Conservation (phyloP, 2,329 filamentous ascomycete species). For the Curvularia spicifera region DNA sequence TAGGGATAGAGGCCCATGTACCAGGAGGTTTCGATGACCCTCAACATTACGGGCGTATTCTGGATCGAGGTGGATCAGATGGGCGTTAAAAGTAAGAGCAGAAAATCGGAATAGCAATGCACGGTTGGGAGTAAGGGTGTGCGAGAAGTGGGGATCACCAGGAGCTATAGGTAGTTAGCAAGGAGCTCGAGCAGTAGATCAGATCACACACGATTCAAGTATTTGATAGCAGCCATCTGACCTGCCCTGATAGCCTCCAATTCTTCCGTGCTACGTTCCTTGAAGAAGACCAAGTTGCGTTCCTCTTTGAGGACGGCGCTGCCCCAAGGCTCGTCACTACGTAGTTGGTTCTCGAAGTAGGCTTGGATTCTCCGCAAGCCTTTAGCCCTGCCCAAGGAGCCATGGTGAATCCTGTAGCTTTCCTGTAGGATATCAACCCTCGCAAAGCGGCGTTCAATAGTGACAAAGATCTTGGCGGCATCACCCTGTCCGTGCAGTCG, state of each 20-base stretch:
- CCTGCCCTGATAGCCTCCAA: constrained; percentile 39
- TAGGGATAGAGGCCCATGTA: constrained; percentile 85
- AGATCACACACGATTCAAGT: constrained; percentile 44
- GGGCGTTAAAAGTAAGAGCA: constrained; percentile 85
- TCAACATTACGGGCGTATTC: constrained; percentile 73
- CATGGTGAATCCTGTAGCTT: not conserved
- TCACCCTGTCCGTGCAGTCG: constrained; percentile 58
- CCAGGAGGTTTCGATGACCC: constrained; percentile 75
- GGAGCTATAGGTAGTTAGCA: constrained; percentile 52
- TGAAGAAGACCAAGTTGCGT: constrained; percentile 70
- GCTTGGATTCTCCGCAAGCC: not conserved
- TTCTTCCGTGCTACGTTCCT: constrained; percentile 53
- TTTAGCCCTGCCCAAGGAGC: not conserved
- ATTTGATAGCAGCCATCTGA: constrained; percentile 41
- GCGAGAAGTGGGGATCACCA: constrained; percentile 59
- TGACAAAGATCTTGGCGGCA: constrained; percentile 63
- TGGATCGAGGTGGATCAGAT: constrained; percentile 84
- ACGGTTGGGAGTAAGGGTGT: constrained; percentile 69
- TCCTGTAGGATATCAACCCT: constrained; percentile 28
- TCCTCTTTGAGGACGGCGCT: constrained; percentile 61
- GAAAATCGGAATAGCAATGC: constrained; percentile 87
- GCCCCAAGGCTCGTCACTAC: constrained; percentile 22
- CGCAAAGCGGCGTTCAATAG: constrained; percentile 62
- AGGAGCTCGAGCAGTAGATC: not conserved
- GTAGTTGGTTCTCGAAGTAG: constrained; percentile 14